phyloP scores from a whole-genome alignment of 2,329 filamentous ascomycete species.

The Cladorrhinum sp. region DNA sequence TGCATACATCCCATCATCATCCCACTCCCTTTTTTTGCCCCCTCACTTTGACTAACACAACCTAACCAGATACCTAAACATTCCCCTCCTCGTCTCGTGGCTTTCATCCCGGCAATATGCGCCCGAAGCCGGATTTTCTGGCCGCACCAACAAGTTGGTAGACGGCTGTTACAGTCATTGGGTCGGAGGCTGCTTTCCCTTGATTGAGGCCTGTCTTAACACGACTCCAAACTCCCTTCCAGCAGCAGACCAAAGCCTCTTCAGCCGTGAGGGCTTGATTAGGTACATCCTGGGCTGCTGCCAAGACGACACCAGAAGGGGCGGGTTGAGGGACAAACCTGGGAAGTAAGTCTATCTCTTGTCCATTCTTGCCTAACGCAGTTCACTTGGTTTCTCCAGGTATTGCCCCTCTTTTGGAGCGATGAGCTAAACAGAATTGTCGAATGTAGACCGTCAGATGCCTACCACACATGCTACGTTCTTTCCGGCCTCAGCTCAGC shows the following conservation, averaged over 20 bases:
- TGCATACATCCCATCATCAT: constrained; percentile 13
- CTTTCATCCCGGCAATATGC: constrained; percentile 84
- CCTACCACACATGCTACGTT: constrained; percentile 92
- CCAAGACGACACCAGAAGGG: constrained; percentile 66
- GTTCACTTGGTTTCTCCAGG: not conserved
- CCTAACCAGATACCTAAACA: constrained; percentile 65
- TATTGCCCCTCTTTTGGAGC: no score
- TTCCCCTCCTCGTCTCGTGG: constrained; percentile 78
- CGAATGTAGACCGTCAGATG: constrained; percentile 65
- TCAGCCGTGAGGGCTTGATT: constrained; percentile 79
- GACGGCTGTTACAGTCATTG: constrained; percentile 98
- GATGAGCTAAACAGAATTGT: not conserved
- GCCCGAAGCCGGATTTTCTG: constrained; percentile 89
- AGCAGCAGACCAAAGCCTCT: constrained; percentile 51
- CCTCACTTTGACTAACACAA: constrained; percentile 33
- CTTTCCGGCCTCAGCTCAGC: constrained; percentile 80
- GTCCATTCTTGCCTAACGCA: not conserved
- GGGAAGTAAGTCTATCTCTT: constrained; percentile 62
- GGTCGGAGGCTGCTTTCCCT: constrained; percentile 91
- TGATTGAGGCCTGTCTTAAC: constrained; percentile 76
- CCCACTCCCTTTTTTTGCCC: constrained; percentile 19
- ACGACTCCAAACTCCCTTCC: constrained; percentile 27
- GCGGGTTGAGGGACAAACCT: constrained; percentile 91
- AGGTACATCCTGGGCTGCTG: constrained; percentile 89
- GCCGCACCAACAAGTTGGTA: constrained; percentile 94